phyloP scores from a whole-genome alignment of 2,329 filamentous ascomycete species.

The Hypoxylon sp. region DNA sequence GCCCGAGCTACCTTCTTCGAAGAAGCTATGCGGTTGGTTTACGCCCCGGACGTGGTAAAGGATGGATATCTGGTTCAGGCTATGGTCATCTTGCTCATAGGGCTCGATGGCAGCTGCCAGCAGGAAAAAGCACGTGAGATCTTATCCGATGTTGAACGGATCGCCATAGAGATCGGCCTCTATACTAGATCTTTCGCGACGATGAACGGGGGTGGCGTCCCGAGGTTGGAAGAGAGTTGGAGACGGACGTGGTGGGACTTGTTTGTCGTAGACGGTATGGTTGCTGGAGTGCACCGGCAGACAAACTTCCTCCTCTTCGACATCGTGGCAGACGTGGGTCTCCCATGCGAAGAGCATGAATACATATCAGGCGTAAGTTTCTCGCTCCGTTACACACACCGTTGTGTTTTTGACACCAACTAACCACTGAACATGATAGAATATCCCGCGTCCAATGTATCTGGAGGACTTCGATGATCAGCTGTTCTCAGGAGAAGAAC shows the following conservation, averaged over 20 bases:
- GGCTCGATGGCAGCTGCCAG: conserved; percentile 82
- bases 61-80: conserved; percentile 81
- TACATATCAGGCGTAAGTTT: conserved; percentile 71
- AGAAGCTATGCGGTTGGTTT: conserved; percentile 68
- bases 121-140: conserved; percentile 77
- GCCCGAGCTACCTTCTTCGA: conserved; percentile 67
- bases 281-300: conserved; percentile 82
- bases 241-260: conserved; percentile 92
- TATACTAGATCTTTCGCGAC: conserved; percentile 78
- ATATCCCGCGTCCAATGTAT: conserved; percentile 71
- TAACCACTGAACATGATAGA: conserved; percentile 57
- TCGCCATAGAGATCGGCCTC: conserved; percentile 83
- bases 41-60: conserved; percentile 62
- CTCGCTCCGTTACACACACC: neutral
- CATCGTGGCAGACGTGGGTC: conserved; percentile 75
- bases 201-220: conserved; percentile 73
- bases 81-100: conserved; percentile 81
- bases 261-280: conserved; percentile 86
- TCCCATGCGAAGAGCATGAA: conserved; percentile 88
- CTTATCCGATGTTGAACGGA: conserved; percentile 75
- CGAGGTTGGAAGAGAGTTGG: conserved; percentile 84
- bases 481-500: conserved; percentile 79
- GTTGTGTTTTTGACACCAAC: conserved; percentile 2
- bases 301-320: conserved; percentile 80
- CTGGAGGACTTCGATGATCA: conserved; percentile 82